Evolutionary conservation across 208 protist species (phyloP).

Genomic region (Willaertia magna): DNA sequence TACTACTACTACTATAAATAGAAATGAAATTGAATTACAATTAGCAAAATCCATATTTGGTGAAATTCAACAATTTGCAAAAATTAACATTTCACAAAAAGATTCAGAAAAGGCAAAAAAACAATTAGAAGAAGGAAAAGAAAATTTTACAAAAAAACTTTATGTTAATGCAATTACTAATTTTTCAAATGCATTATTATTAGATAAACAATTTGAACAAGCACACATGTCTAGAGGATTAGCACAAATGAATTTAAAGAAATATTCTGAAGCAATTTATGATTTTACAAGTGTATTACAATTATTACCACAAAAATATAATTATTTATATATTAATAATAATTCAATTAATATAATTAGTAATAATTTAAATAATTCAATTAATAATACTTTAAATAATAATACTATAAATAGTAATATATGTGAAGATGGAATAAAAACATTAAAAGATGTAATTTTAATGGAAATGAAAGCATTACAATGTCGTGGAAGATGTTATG

Average conservation of each 20-base stretch:
- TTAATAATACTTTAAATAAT: too few relatives aligned
- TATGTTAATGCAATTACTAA: background rate
- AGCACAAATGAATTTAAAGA: background rate
- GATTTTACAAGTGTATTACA: background rate
- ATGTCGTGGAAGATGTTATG: background rate
- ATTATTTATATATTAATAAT: too few relatives aligned
- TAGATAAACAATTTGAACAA: background rate
- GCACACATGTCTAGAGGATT: background rate
- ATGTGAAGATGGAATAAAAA: background rate
- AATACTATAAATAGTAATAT: background rate
- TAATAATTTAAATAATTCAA: too few relatives aligned
- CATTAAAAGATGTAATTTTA: background rate
- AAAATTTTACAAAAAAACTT: background rate
- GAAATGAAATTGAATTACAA: too few relatives aligned
- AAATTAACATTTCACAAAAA: background rate
- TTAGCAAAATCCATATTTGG: background rate
- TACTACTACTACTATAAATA: background rate
- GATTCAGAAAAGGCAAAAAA: background rate
- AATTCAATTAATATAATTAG: too few relatives aligned
- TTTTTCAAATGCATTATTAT: background rate
- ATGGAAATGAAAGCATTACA: background rate
- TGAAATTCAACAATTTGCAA: background rate
- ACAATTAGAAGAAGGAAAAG: background rate
- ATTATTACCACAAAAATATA: too few relatives aligned
- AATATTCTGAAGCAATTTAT: background rate